phyloP scores from a whole-genome alignment of 306 rosid genomes.

The Quercus glauca region DNA sequence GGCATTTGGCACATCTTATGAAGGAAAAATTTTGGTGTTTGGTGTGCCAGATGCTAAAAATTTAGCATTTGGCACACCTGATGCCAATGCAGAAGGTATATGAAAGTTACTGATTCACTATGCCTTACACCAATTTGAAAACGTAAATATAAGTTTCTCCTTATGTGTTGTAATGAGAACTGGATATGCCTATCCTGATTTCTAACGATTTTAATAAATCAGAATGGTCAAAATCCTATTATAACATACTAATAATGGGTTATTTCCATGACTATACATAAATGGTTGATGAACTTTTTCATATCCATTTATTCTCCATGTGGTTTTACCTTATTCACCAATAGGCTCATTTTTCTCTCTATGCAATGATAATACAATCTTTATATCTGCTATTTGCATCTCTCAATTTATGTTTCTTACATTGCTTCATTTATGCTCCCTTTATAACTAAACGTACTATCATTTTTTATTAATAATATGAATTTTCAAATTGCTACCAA shows the following conservation, averaged over 20 bases:
- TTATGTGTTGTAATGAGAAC: neutral
- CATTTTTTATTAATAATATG: neutral
- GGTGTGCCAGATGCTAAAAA: too few relatives aligned
- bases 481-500: neutral
- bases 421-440: neutral
- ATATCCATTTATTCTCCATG: neutral
- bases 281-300: neutral
- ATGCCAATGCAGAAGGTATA: neutral
- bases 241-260: neutral
- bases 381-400: neutral
- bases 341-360: neutral
- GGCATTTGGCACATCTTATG: too few relatives aligned
- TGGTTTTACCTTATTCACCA: neutral
- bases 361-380: neutral
- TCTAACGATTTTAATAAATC: neutral
- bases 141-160: neutral
- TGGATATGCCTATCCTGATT: neutral
- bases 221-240: neutral
- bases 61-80: too few relatives aligned
- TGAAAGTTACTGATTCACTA: neutral
- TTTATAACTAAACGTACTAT: neutral
- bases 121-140: neutral
- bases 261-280: neutral
- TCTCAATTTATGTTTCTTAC: neutral
- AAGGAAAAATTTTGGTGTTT: too few relatives aligned